Evolutionary conservation across 176 grass and related monocot species (phyloP).

Genomic region (Otatea glauca): DNA sequence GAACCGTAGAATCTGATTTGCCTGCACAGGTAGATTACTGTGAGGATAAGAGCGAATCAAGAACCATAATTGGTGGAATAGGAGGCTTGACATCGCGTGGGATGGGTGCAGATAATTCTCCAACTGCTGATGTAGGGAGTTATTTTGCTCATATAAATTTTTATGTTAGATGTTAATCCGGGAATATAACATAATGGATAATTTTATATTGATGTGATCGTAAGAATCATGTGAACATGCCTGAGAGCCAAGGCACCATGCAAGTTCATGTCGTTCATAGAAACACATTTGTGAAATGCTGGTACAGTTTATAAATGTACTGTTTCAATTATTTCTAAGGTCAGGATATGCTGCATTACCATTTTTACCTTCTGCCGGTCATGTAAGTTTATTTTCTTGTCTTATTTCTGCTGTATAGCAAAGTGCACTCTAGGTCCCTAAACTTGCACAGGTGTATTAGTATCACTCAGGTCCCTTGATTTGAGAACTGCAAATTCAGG

Average conservation of each 20-base stretch:
- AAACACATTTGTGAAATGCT: not conserved
- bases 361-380: constrained; percentile 7
- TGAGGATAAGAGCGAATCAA: constrained; percentile 34
- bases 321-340: not conserved
- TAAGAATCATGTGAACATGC: constrained; percentile 12
- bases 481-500: not conserved
- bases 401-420: not conserved
- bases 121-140: constrained; percentile 49
- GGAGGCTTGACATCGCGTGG: constrained; percentile 38
- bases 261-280: constrained; percentile 15
- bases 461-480: not conserved
- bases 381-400: not conserved
- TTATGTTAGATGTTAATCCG: not conserved
- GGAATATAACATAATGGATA: not conserved
- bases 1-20: constrained; percentile 60
- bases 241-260: not conserved
- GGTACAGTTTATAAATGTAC: not conserved
- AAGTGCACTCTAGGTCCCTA: not conserved
- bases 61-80: constrained; percentile 33
- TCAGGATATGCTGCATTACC: constrained; percentile 5
- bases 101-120: constrained; percentile 36
- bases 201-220: not conserved
- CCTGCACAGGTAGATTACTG: constrained; percentile 18
- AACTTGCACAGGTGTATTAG: not conserved
- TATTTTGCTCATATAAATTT: constrained; percentile 20